phyloP scores from a whole-genome alignment of 768 basidiomycete genomes.

The Psilocybe tampanensis region DNA sequence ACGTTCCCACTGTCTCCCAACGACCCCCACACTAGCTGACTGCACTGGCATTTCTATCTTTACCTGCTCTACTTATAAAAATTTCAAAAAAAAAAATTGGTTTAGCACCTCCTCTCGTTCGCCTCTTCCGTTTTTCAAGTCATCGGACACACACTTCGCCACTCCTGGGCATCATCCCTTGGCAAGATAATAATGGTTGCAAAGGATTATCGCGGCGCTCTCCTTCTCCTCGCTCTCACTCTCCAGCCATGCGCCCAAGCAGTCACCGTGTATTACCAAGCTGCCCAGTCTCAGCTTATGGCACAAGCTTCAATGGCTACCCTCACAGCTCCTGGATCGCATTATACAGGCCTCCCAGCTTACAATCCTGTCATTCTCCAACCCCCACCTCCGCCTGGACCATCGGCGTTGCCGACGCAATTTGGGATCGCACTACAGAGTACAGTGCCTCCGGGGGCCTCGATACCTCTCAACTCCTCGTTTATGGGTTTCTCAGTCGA shows the following conservation, averaged over 20 bases:
- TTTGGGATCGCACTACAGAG: slow-evolving; percentile 49
- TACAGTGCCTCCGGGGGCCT: slow-evolving; percentile 34
- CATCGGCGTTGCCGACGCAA: slow-evolving; percentile 39
- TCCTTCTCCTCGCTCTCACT: neutral
- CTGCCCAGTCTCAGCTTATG: neutral
- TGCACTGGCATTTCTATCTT: no score
- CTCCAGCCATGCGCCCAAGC: neutral
- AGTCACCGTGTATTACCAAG: slow-evolving; percentile 6
- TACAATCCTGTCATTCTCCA: slow-evolving; percentile 54
- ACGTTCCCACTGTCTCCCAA: no score
- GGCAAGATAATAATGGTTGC: neutral
- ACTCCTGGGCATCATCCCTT: neutral
- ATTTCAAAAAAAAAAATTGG: no score
- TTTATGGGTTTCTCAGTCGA: slow-evolving; percentile 21
- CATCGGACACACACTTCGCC: neutral
- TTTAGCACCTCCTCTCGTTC: neutral
- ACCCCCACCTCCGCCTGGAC: slow-evolving; percentile 54
- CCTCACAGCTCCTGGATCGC: slow-evolving; percentile 20
- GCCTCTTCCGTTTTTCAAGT: neutral
- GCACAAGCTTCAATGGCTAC: neutral
- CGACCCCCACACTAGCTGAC: no score
- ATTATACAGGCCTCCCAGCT: slow-evolving; percentile 52
- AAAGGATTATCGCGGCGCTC: neutral
- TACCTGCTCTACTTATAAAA: no score
- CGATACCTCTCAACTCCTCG: slow-evolving; percentile 39